Conservation (phyloP, 2,329 filamentous ascomycete species). For the Colletotrichum graminicola region DNA sequence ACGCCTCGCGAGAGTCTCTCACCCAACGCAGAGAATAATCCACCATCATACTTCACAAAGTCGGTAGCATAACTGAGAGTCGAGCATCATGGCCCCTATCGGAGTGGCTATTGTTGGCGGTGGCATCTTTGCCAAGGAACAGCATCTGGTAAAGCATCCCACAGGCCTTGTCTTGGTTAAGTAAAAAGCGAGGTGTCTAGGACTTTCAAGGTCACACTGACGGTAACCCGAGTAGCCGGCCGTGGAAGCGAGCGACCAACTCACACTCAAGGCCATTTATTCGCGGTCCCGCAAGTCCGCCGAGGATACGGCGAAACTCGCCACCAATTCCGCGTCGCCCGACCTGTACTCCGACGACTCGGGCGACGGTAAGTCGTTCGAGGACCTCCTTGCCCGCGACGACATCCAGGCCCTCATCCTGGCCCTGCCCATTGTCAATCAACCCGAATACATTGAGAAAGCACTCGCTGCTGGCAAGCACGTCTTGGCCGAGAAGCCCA, state of each 20-base stretch:
- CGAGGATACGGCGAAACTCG: constrained; percentile 56
- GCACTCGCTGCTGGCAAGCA: constrained; percentile 76
- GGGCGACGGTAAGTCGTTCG: constrained; percentile 58
- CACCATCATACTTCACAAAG: background rate
- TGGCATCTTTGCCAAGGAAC: constrained; percentile 71
- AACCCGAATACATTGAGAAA: constrained; percentile 69
- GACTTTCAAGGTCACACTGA: constrained; percentile 22
- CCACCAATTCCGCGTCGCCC: constrained; percentile 48
- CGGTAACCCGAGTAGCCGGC: constrained; percentile 60
- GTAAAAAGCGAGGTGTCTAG: background rate
- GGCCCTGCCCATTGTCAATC: constrained; percentile 72
- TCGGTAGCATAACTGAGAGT: background rate
- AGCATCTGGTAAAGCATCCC: constrained; percentile 64
- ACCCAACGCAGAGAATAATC: background rate
- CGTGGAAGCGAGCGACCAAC: constrained; percentile 62
- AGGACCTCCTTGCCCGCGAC: constrained; percentile 64
- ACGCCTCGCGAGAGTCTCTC: background rate
- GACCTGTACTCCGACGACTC: constrained; percentile 71
- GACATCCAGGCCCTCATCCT: constrained; percentile 70
- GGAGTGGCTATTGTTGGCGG: constrained; percentile 73
- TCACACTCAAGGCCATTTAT: constrained; percentile 74
- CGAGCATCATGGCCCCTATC: constrained; percentile 51
- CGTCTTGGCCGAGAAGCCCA: constrained; percentile 77
- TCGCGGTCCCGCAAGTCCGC: constrained; percentile 72
- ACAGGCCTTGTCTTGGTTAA: background rate